Evolutionary conservation across 345 rosid species (phyloP).

Genomic region (Gossypium anomalum): DNA sequence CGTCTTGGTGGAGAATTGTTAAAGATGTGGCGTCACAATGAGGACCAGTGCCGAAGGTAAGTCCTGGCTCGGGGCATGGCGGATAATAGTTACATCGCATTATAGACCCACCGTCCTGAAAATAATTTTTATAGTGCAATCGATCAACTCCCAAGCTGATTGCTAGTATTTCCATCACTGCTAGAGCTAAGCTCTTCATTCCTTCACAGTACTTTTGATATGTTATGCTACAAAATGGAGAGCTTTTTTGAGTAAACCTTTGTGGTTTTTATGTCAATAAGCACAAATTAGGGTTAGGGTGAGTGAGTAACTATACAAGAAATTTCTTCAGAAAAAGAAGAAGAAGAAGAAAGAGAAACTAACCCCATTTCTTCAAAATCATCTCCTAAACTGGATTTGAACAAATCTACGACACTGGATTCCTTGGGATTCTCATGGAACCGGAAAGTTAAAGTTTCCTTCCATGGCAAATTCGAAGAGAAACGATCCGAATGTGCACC

Average conservation of each 20-base stretch:
- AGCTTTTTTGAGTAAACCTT: not conserved
- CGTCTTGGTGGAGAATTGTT: constrained; percentile 83
- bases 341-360: constrained; percentile 3
- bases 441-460: constrained; percentile 50
- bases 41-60: constrained; percentile 83
- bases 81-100: constrained; percentile 70
- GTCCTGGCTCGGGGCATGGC: constrained; percentile 48
- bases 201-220: constrained; percentile 49
- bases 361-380: constrained; percentile 48
- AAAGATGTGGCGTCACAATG: constrained; percentile 76
- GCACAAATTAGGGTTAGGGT: constrained; percentile 12
- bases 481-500: constrained; percentile 44
- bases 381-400: constrained; percentile 38
- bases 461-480: constrained; percentile 59
- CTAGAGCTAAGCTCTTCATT: constrained; percentile 35
- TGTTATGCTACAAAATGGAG: constrained; percentile 27
- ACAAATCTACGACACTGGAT: constrained; percentile 32
- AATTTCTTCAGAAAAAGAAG: not conserved
- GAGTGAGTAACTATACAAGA: not conserved
- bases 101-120: constrained; percentile 52
- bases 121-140: constrained; percentile 28
- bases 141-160: constrained; percentile 52
- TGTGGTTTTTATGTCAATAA: not conserved
- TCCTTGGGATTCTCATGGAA: constrained; percentile 11
- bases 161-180: constrained; percentile 44